Conservation (phyloP, 352 stramenopile species). For the Pythium rhizo-oryzae region DNA sequence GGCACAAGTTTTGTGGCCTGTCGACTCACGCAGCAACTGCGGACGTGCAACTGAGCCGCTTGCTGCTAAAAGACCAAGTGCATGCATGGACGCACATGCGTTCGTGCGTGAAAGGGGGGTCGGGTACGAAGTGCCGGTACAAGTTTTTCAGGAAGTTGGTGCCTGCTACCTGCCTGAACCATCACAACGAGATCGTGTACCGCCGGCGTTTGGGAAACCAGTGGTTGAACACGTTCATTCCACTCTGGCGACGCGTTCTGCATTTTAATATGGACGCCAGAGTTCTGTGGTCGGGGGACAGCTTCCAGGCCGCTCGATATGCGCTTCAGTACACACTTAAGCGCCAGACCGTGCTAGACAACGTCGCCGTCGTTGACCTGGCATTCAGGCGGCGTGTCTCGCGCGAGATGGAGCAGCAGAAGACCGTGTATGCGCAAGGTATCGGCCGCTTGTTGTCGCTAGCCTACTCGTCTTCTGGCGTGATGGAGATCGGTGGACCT, state of each 20-base stretch:
- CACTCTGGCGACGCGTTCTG: background rate
- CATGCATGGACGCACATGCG: background rate
- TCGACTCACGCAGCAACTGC: background rate
- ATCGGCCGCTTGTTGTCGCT: slow-evolving; percentile 19
- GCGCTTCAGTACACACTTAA: background rate
- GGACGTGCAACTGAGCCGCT: background rate
- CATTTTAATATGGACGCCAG: background rate
- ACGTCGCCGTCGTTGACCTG: background rate
- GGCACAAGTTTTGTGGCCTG: background rate
- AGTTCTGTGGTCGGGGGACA: background rate
- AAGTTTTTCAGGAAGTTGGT: background rate
- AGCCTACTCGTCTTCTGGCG: slow-evolving; percentile 17
- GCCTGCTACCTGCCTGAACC: background rate
- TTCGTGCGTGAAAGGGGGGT: background rate
- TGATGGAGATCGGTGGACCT: slow-evolving; percentile 28
- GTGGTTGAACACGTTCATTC: background rate
- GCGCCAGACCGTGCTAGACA: background rate
- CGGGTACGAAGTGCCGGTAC: background rate
- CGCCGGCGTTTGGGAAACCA: background rate
- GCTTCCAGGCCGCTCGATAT: background rate
- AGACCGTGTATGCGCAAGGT: too few species aligned
- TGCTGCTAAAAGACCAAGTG: background rate
- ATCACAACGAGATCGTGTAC: background rate
- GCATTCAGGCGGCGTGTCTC: background rate
- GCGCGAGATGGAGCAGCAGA: background rate